A percentile compares a stretch with the other conserved stretches of the same genome.
Conservation (phyloP, 2,329 filamentous ascomycete species). For the Epichloe elymi region DNA sequence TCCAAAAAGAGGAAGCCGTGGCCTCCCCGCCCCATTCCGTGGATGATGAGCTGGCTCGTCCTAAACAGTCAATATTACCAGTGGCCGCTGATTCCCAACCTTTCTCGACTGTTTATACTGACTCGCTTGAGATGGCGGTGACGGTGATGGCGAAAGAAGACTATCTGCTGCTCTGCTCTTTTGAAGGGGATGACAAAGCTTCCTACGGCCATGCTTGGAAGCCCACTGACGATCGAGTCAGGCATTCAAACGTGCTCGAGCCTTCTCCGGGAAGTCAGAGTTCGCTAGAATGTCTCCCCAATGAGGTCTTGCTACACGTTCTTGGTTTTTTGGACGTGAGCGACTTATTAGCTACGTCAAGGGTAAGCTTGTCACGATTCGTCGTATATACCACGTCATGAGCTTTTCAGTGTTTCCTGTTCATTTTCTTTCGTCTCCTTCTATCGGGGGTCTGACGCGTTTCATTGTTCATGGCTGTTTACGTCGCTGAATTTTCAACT, state of each 20-base stretch:
- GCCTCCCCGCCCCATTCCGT: not conserved
- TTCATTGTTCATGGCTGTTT: not conserved
- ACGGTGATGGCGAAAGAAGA: not conserved
- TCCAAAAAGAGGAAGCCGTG: constrained; percentile 1
- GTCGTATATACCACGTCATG: not conserved
- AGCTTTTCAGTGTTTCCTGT: not conserved
- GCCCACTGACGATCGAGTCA: not conserved
- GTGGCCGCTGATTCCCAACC: constrained; percentile 2
- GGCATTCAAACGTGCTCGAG: not conserved
- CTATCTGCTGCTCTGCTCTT: not conserved
- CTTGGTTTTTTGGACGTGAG: constrained; percentile 41
- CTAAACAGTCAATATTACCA: not conserved
- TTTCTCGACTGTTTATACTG: not conserved
- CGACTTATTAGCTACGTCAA: constrained; percentile 41
- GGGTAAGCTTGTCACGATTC: constrained; percentile 29
- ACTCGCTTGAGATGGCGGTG: not conserved
- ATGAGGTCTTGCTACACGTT: constrained; percentile 43
- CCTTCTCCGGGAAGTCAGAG: not conserved
- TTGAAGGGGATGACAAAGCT: not conserved
- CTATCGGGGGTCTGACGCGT: not conserved
- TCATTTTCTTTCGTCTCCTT: not conserved
- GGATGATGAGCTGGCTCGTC: constrained; percentile 3
- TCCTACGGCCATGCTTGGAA: not conserved
- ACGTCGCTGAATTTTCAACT: not conserved
- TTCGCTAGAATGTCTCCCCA: constrained; percentile 33